Evolutionary conservation across 805 yeast genomes (phyloP).

Genomic region (Wickerhamomyces queroliae): DNA sequence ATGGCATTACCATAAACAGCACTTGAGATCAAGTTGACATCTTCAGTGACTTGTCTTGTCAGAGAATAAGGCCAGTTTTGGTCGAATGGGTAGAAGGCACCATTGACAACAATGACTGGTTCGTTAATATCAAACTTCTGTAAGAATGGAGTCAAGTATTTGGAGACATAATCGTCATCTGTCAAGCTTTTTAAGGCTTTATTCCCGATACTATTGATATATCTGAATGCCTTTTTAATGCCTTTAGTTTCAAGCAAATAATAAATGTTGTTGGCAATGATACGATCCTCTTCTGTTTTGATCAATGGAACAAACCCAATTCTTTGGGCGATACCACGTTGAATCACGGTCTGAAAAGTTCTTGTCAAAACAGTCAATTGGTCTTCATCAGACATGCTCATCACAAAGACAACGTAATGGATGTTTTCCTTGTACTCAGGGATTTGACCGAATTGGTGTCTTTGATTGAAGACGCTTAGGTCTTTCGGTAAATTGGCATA

Average conservation of each 20-base stretch:
- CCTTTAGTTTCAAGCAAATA: slow-evolving; percentile 11
- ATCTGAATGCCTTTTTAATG: slow-evolving; percentile 9
- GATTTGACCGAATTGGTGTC: slow-evolving; percentile 49
- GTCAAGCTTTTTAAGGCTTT: slow-evolving; percentile 8
- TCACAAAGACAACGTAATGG: slow-evolving; percentile 64
- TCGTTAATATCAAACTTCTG: slow-evolving; percentile 33
- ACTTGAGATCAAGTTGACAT: slow-evolving; percentile 28
- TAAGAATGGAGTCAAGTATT: slow-evolving; percentile 20
- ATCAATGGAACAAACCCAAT: slow-evolving; percentile 74
- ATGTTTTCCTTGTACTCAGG: slow-evolving; percentile 71
- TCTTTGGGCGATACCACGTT: slow-evolving; percentile 66
- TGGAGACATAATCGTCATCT: slow-evolving; percentile 15
- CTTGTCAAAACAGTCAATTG: slow-evolving; percentile 47
- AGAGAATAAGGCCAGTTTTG: slow-evolving; percentile 51
- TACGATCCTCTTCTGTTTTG: slow-evolving; percentile 13
- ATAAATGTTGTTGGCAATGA: slow-evolving; percentile 14
- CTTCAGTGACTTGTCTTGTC: slow-evolving; percentile 48
- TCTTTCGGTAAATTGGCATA: slow-evolving; percentile 44
- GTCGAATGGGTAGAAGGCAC: slow-evolving; percentile 52
- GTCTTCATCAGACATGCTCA: slow-evolving; percentile 49
- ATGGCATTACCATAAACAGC: slow-evolving; percentile 23
- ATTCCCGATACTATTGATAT: slow-evolving; percentile 13
- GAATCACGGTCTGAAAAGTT: slow-evolving; percentile 42
- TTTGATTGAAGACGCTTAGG: slow-evolving; percentile 39
- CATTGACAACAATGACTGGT: slow-evolving; percentile 65